Evolutionary conservation across 805 yeast genomes (phyloP).

Genomic region (Saturnispora silvae): DNA sequence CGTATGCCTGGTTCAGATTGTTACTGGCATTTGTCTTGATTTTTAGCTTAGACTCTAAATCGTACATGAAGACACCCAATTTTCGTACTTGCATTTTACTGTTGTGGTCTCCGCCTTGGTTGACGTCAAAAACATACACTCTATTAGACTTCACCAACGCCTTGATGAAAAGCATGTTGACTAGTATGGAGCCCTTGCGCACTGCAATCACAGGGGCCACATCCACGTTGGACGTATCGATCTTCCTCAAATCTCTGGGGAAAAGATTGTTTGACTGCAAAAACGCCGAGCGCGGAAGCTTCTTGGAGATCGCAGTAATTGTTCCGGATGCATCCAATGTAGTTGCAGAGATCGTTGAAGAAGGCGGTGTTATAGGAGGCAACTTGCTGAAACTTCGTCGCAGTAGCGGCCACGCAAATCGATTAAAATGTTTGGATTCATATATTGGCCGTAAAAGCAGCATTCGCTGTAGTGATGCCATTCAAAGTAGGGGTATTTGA

Average conservation of each 20-base stretch:
- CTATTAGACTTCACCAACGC: constrained; percentile 75
- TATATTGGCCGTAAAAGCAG: too few relatives aligned
- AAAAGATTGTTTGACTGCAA: constrained; percentile 60
- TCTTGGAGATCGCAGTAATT: constrained; percentile 57
- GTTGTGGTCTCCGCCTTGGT: constrained; percentile 3
- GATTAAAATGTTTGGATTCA: too few relatives aligned
- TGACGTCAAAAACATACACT: constrained; percentile 75
- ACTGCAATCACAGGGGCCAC: constrained; percentile 86
- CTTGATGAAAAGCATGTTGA: constrained; percentile 78
- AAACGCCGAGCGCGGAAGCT: constrained; percentile 63
- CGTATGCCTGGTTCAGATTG: constrained; percentile 52
- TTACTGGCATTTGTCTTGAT: constrained; percentile 13
- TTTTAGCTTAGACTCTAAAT: constrained; percentile 64
- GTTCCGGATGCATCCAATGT: constrained; percentile 63
- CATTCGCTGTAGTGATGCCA: too few relatives aligned
- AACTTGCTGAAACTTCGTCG: constrained; percentile 6
- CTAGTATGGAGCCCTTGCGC: constrained; percentile 63
- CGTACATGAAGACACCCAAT: constrained; percentile 73
- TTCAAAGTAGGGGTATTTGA: too few relatives aligned
- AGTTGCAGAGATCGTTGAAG: constrained; percentile 63
- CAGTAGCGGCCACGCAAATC: too few relatives aligned
- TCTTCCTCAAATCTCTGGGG: constrained; percentile 80
- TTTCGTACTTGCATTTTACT: constrained; percentile 45
- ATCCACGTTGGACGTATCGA: constrained; percentile 64
- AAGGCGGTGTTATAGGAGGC: constrained; percentile 36